Conservation (phyloP, 768 basidiomycete genomes). For the Tricholoma hemisulphureum region DNA sequence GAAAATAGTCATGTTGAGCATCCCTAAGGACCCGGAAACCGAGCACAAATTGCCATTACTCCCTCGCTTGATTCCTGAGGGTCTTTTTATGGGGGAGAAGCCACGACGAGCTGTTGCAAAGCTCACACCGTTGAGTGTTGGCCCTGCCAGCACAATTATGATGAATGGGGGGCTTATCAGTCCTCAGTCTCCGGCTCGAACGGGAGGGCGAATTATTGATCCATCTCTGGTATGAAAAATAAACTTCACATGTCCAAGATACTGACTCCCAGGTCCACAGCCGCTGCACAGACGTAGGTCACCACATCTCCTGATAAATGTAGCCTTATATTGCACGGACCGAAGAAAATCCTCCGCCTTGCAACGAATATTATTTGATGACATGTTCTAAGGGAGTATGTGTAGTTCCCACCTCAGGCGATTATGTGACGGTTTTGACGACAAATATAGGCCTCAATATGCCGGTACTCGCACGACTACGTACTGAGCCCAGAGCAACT, state of each 20-base stretch:
- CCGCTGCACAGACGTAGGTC: conserved; percentile 75
- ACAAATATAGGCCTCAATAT: conserved; percentile 48
- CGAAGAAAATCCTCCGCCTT: conserved; percentile 77
- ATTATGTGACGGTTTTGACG: conserved; percentile 14
- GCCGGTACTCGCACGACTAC: conserved; percentile 87
- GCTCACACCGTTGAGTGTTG: conserved; percentile 47
- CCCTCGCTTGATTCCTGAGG: conserved; percentile 53
- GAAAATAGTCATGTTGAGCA: conserved; percentile 64
- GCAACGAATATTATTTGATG: conserved; percentile 84
- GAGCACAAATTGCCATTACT: conserved; percentile 50
- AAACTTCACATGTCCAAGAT: conserved; percentile 7
- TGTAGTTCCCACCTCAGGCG: conserved; percentile 8
- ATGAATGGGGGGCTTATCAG: conserved; percentile 64
- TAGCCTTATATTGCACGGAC: not conserved
- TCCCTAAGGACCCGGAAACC: conserved; percentile 35
- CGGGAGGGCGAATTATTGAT: conserved; percentile 51
- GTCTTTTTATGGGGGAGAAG: conserved; percentile 44
- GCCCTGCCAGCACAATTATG: conserved; percentile 42
- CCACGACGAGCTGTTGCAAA: conserved; percentile 35
- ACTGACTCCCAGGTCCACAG: conserved; percentile 31
- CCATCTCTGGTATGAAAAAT: conserved; percentile 54
- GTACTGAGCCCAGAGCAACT: conserved; percentile 69
- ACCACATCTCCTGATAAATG: not conserved
- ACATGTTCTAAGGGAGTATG: conserved; percentile 75
- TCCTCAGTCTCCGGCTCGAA: conserved; percentile 57